Evolutionary conservation across 2,329 filamentous ascomycete genomes (phyloP), one percentile per base, ranked within the genome.

Genomic region (Tolypocladium pustulatum): DNA sequence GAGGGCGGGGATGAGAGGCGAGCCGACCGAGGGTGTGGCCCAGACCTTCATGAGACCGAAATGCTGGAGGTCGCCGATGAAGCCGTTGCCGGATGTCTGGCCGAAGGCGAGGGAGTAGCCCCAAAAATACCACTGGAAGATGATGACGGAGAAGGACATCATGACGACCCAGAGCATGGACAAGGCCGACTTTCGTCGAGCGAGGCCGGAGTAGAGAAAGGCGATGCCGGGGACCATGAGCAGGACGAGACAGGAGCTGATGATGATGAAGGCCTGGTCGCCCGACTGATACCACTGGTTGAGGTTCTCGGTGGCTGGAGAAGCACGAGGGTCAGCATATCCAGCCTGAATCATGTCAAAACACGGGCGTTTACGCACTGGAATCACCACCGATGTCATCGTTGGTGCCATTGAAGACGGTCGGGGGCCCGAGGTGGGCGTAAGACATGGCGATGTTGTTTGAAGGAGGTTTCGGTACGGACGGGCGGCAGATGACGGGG

Each of bases 111-210:
- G 81, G 17, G 93, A 96, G 75, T 96, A 99, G 41, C 94, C 94
- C 93, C 94, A 97, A 74, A 99, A 97, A 71, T 97, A 97, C 94
- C 94, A 99, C 78, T 99, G 94, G 79, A 99, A 97, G 59, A 90
- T 88, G 72, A 97, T 82, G 70, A 97, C 86, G 54, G 90, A 92
- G 71, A 89, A 89, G 54, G 91, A 94, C 73, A 89, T 93, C 90
- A 99, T 95, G 76, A 89, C 91, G 17, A 93, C 91, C 91, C 92
- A 97, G 69, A 99, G 94, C 80, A 97, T 88, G 63, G 91, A 96
- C 51, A 99, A 83, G 36, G 94, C 94, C 6, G 94, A 97, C 80
- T 99, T 99, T 80, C 94, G 86, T 65, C 94, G 88, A n/a, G 94
- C 93, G 65, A 97, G 87, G 65, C 94, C 94, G 15, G 93, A 97